Evolutionary conservation across 164 flowering plant species (phyloP).

Genomic region (Kingdonia uniflora): DNA sequence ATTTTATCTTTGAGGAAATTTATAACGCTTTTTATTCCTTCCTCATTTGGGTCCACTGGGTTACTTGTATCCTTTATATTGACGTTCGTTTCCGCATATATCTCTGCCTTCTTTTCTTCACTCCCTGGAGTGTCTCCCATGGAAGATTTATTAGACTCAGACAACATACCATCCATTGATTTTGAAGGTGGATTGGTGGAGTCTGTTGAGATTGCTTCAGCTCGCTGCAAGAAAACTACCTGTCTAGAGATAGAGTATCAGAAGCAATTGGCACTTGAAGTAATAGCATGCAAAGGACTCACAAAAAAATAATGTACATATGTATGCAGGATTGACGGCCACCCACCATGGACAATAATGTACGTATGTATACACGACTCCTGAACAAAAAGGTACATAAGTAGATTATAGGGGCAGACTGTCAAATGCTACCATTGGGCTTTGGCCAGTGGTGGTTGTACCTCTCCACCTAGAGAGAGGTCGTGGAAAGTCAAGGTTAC

Average conservation of each 20-base stretch:
- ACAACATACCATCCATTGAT: slow-evolving; percentile 26
- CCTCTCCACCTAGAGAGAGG: no score
- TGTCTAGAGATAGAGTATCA: slow-evolving; percentile 23
- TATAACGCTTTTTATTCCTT: slow-evolving; percentile 73
- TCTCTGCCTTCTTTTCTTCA: slow-evolving; percentile 33
- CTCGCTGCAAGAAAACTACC: slow-evolving; percentile 73
- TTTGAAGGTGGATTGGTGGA: slow-evolving; percentile 29
- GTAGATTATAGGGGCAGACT: no score
- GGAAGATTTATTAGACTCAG: slow-evolving; percentile 32
- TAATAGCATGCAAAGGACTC: no score
- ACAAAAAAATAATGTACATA: no score
- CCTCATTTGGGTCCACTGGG: slow-evolving; percentile 42
- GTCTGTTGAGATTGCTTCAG: slow-evolving; percentile 33
- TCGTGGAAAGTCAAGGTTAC: no score
- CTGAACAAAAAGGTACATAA: no score
- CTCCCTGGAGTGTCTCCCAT: slow-evolving; percentile 31
- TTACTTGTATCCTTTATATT: slow-evolving; percentile 51
- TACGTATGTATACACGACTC: no score
- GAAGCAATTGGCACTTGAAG: neutral
- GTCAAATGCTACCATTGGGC: no score
- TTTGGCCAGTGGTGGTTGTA: no score
- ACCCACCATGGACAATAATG: no score
- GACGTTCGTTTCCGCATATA: slow-evolving; percentile 42
- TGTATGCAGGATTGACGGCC: no score
- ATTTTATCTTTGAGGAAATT: slow-evolving; percentile 78